Percentiles rank a stretch among this genome's conserved stretches.
Evolutionary conservation across 2,329 filamentous ascomycete species (phyloP).

Genomic region (Botryotinia narcissicola): DNA sequence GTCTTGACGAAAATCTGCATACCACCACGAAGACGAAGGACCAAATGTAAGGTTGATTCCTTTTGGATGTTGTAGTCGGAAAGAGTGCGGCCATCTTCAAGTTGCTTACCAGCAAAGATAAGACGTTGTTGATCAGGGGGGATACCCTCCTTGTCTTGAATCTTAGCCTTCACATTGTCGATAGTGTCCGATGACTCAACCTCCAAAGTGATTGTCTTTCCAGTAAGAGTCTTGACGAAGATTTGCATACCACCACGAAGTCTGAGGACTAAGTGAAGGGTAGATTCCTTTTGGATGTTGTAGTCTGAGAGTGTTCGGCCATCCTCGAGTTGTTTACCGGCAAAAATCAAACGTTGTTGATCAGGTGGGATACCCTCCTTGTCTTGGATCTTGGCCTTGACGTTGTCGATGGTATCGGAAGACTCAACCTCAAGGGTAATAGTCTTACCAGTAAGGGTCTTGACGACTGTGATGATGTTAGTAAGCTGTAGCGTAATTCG

Average conservation of each 20-base stretch:
- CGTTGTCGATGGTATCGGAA: conserved; percentile 98
- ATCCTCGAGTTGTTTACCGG: conserved; percentile 90
- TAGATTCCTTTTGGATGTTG: conserved; percentile 94
- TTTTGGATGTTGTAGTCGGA: conserved; percentile 89
- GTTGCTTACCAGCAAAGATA: conserved; percentile 69
- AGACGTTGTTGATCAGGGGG: conserved; percentile 69
- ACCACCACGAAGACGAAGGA: conserved; percentile 69
- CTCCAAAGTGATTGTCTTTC: conserved; percentile 68
- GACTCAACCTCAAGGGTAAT: conserved; percentile 99
- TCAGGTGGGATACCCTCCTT: conserved; percentile 94
- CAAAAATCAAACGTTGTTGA: conserved; percentile 91
- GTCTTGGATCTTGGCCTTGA: conserved; percentile 90
- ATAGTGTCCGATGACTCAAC: conserved; percentile 68
- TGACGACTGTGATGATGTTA: conserved; percentile 57
- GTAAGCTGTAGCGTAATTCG: conserved; percentile 51
- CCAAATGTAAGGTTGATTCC: conserved; percentile 68
- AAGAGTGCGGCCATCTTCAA: conserved; percentile 75
- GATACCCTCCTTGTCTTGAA: conserved; percentile 71
- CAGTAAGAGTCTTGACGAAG: conserved; percentile 69
- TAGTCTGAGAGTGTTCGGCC: conserved; percentile 89
- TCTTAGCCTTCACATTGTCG: conserved; percentile 70
- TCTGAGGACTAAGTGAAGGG: conserved; percentile 75
- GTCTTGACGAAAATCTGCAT: conserved; percentile 76
- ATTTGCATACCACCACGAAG: conserved; percentile 80
- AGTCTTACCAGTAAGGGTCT: conserved; percentile 87